Evolutionary conservation across 2,329 filamentous ascomycete genomes (phyloP), one percentile per base, ranked within the genome.

Genomic region (Colletotrichum acutatum): DNA sequence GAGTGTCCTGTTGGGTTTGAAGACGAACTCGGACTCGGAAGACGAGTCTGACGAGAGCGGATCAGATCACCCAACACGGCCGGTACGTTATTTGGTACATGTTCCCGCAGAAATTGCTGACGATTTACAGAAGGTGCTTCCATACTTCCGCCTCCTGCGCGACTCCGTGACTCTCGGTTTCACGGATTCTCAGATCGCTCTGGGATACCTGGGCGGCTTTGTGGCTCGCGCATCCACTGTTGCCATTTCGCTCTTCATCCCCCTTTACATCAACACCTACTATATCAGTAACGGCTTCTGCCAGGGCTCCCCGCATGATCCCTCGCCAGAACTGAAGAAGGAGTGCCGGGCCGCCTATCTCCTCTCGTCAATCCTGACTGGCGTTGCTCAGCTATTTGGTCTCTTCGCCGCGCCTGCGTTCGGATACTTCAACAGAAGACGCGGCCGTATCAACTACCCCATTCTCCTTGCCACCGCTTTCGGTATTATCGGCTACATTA

Each of bases 191-290:
- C 90, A 93, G 76, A 97, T 99, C 74, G 92, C 91, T 22, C 88
- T 98, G 0, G 96, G 94, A 32, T 99, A 98, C 79, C 85, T 98
- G 0, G 97, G 96, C 74, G 97, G 97, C 1, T 98, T 98, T 78
- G 96, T 99, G 2, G 96, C 95, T 11, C 91, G 97, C 68, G 95
- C 97, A 8, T 98, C 95, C 0, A 98, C 95, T 0, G 97, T 99
- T 5, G 96, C 94, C 65, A 97, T 99, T 76, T 97, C 95, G 0
- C 89, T 98, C 6, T 99, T 98, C 83, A 93, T 99, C 66, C 97
- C 97, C 0, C 89, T 99, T 2, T 97, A 94, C 79, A 91, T 98
- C 77, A 98, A 98, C 80, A 92, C 94, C 28, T 98, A 94, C 82
- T 98, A 96, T 82, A 93, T 96, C 75, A 86, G 87, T 61, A 92